These are phyloP conservation scores for Mortierella sp. DNA, from an alignment of 371 early-diverging fungal genomes.

Conservation along the genomic window DNA sequence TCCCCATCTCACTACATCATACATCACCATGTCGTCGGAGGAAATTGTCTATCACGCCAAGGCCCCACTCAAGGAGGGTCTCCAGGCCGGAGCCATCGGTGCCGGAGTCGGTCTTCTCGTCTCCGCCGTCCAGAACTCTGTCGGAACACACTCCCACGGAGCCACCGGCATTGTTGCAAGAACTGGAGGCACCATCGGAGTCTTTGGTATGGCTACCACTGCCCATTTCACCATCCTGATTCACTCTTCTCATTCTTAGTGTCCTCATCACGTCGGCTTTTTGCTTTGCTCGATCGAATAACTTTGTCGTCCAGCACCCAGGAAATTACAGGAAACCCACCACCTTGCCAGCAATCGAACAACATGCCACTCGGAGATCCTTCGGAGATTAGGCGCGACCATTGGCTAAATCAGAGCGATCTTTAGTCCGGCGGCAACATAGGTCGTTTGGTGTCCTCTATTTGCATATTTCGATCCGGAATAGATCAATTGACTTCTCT, in stretches of 20 bases:
- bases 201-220: constrained; percentile 72
- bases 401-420: not conserved
- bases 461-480: not conserved
- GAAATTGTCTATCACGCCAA: constrained; percentile 61
- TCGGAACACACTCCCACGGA: constrained; percentile 74
- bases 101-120: constrained; percentile 78
- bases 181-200: constrained; percentile 79
- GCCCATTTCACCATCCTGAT: not conserved
- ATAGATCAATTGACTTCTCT: not conserved
- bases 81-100: constrained; percentile 69
- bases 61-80: constrained; percentile 68
- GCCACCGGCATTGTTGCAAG: constrained; percentile 77
- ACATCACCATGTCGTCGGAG: constrained; percentile 39
- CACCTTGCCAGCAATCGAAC: not conserved
- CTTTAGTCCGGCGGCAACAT: not conserved
- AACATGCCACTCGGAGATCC: not conserved
- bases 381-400: not conserved
- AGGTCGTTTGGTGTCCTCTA: not conserved
- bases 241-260: not conserved
- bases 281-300: not conserved
- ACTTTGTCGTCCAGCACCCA: not conserved
- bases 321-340: not conserved
- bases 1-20: constrained; percentile 18
- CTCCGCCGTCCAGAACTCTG: constrained; percentile 82
- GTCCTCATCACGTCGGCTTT: not conserved